phyloP scores from a whole-genome alignment of 441 rosid genomes.

The Biscutella laevigata region DNA sequence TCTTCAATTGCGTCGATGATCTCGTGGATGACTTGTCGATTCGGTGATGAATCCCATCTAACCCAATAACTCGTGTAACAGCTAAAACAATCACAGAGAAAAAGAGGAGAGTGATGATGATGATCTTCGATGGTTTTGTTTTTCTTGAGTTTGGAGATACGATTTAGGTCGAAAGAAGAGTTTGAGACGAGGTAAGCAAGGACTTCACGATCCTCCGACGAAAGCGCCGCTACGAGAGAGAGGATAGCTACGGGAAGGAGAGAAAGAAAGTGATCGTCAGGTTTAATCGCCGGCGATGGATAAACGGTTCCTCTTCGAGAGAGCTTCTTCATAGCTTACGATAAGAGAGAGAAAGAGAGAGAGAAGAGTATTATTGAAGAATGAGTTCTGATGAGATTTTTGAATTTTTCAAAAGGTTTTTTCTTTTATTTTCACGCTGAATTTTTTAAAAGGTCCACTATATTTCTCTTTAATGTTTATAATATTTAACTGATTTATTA shows the following conservation, averaged over 20 bases:
- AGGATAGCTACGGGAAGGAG: slow-evolving; percentile 60
- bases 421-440: background rate
- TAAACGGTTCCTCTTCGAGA: slow-evolving; percentile 49
- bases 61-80: slow-evolving; percentile 75
- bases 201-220: slow-evolving; percentile 57
- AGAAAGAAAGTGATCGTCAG: slow-evolving; percentile 44
- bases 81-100: slow-evolving; percentile 62
- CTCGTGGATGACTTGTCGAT: slow-evolving; percentile 59
- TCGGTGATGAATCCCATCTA: slow-evolving; percentile 69
- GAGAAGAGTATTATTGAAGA: slow-evolving; percentile 7
- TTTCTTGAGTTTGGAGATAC: slow-evolving; percentile 4
- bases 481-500: too few relatives aligned
- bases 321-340: slow-evolving; percentile 50
- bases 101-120: slow-evolving; percentile 28
- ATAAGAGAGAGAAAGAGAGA: slow-evolving; percentile 3
- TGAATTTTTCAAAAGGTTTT: slow-evolving; percentile 4
- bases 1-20: slow-evolving; percentile 69
- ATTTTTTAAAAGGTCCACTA: slow-evolving; percentile 17
- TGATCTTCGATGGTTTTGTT: slow-evolving; percentile 3
- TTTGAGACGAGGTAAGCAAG: slow-evolving; percentile 58
- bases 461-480: too few relatives aligned
- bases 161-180: slow-evolving; percentile 20
- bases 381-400: slow-evolving; percentile 21
- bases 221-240: slow-evolving; percentile 49
- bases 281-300: slow-evolving; percentile 37